phyloP scores from a whole-genome alignment of 176 grass and related monocot genomes.

The Rhynchospora breviuscula region DNA sequence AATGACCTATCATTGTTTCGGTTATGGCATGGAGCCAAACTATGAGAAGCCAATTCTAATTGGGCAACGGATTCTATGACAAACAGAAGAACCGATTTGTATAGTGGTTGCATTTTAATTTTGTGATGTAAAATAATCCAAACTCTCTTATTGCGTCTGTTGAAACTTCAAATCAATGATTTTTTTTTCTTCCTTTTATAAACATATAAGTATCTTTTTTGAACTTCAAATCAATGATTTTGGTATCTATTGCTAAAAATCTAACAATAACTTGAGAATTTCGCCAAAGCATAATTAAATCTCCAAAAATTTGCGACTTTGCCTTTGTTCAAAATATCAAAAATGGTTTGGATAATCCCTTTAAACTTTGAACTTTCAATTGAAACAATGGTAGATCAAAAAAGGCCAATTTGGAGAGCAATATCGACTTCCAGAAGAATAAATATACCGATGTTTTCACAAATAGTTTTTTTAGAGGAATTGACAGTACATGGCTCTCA shows the following conservation, averaged over 20 bases:
- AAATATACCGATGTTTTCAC: too few species aligned
- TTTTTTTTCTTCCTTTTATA: too few species aligned
- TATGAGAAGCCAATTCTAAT: constrained; percentile 7
- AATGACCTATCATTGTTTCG: not conserved
- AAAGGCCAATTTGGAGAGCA: not conserved
- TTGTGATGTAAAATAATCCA: too few species aligned
- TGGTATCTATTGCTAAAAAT: not conserved
- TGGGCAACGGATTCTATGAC: not conserved
- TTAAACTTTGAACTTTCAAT: not conserved
- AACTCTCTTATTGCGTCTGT: too few species aligned
- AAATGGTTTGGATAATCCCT: not conserved
- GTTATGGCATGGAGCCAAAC: constrained; percentile 16
- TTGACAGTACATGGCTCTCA: too few species aligned
- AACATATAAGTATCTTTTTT: too few species aligned
- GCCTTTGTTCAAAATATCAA: not conserved
- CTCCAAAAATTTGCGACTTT: not conserved
- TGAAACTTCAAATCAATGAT: too few species aligned
- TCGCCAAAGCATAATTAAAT: not conserved
- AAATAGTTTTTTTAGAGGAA: too few species aligned
- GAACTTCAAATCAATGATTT: too few species aligned
- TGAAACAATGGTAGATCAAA: not conserved
- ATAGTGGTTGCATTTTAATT: not conserved
- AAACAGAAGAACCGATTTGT: not conserved
- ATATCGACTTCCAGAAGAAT: too few species aligned
- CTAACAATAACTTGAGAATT: not conserved